These are phyloP conservation scores for Geosmithia putterillii DNA, from an alignment of 2,329 filamentous ascomycete genomes.

Conservation along the genomic window DNA sequence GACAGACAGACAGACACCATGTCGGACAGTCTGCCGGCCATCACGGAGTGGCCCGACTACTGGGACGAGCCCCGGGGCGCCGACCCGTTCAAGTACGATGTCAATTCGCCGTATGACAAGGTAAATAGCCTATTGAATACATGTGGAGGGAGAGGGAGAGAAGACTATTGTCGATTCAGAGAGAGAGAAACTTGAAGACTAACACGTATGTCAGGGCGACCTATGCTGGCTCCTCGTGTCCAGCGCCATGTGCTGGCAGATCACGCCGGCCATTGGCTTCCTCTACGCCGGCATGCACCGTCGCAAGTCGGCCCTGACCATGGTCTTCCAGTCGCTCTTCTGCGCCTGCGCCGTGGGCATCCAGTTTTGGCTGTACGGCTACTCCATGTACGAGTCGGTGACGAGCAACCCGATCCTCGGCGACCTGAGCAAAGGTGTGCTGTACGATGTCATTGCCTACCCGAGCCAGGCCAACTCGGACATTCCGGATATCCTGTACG, in stretches of 20 bases:
- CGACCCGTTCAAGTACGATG: slow-evolving; percentile 23
- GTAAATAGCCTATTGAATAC: too few species aligned
- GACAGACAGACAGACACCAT: neutral
- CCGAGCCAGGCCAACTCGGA: slow-evolving; percentile 18
- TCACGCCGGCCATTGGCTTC: slow-evolving; percentile 21
- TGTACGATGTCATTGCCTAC: slow-evolving; percentile 18
- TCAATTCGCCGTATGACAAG: slow-evolving; percentile 27
- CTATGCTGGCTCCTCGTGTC: slow-evolving; percentile 24
- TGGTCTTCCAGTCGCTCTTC: slow-evolving; percentile 32
- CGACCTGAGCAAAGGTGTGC: slow-evolving; percentile 17
- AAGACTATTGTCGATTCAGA: too few species aligned
- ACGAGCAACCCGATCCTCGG: slow-evolving; percentile 19
- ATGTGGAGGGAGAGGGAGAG: too few species aligned
- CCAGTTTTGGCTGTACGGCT: slow-evolving; percentile 33
- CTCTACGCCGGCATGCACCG: slow-evolving; percentile 24
- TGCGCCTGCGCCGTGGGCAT: slow-evolving; percentile 28
- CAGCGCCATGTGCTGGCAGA: slow-evolving; percentile 17
- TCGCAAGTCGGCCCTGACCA: slow-evolving; percentile 23
- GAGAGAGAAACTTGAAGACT: neutral
- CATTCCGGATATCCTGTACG: slow-evolving; percentile 21
- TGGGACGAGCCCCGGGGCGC: slow-evolving; percentile 19
- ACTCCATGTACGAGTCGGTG: slow-evolving; percentile 24
- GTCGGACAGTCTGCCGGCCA: slow-evolving; percentile 1
- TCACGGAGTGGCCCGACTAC: slow-evolving; percentile 25
- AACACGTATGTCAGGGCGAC: slow-evolving; percentile 14